Evolutionary conservation across 768 basidiomycete species (phyloP).

Genomic region (Xerocomellus dryophilus): DNA sequence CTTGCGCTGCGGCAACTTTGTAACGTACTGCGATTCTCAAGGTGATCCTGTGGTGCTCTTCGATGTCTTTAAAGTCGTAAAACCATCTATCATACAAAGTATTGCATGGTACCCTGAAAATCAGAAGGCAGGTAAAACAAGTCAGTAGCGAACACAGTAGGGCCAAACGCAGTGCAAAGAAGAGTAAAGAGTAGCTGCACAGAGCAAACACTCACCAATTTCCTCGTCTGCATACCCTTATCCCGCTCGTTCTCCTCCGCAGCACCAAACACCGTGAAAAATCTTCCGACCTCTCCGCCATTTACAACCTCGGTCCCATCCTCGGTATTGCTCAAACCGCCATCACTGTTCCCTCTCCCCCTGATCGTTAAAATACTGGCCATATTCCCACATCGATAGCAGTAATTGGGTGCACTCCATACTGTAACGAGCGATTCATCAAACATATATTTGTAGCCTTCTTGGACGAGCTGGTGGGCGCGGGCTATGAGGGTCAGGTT

Average conservation of each 20-base stretch:
- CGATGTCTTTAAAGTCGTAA: background rate
- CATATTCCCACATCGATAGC: slow-evolving; percentile 82
- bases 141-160: background rate
- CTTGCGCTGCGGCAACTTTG: background rate
- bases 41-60: background rate
- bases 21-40: background rate
- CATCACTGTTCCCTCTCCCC: slow-evolving; percentile 46
- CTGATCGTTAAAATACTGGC: slow-evolving; percentile 86
- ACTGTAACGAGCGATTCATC: slow-evolving; percentile 89
- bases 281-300: slow-evolving; percentile 35
- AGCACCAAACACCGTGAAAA: slow-evolving; percentile 82
- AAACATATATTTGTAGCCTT: slow-evolving; percentile 97
- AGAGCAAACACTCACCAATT: slow-evolving; percentile 52
- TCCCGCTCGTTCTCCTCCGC: slow-evolving; percentile 89
- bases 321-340: slow-evolving; percentile 11
- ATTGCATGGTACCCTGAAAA: slow-evolving; percentile 37
- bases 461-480: slow-evolving; percentile 95
- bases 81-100: slow-evolving; percentile 35
- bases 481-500: slow-evolving; percentile 84
- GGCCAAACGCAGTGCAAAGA: background rate
- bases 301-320: background rate
- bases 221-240: slow-evolving; percentile 69
- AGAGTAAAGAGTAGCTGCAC: background rate
- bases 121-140: background rate
- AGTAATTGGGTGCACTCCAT: slow-evolving; percentile 91